A percentile compares a stretch with the other conserved stretches of the same genome.
Evolutionary conservation across 768 basidiomycete genomes (phyloP).

Genomic region (Phlegmacium glaucopus): DNA sequence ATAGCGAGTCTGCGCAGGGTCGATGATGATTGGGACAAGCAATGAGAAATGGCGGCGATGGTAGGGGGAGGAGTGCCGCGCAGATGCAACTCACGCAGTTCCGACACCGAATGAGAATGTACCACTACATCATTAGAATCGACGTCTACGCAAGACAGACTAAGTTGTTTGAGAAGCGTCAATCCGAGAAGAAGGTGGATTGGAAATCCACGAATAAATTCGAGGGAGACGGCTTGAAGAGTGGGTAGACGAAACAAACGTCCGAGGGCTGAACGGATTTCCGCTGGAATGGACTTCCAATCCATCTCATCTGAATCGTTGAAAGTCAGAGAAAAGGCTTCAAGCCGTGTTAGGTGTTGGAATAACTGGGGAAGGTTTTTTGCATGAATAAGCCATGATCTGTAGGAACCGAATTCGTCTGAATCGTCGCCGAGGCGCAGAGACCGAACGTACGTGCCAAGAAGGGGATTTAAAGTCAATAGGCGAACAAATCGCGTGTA

Average conservation of each 20-base stretch:
- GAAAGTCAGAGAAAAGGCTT: conserved; percentile 17
- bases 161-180: conserved; percentile 5
- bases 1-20: conserved; percentile 13
- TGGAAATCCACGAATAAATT: conserved; percentile 16
- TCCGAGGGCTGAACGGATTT: conserved; percentile 7
- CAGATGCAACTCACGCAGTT: conserved; percentile 10
- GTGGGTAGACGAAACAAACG: conserved; percentile 8
- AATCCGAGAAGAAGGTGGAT: conserved; percentile 7
- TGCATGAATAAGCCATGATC: conserved; percentile 8
- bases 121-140: not conserved
- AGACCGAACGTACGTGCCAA: conserved; percentile 17
- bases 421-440: conserved; percentile 17
- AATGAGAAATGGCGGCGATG: conserved; percentile 9
- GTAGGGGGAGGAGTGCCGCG: conserved; percentile 15
- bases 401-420: conserved; percentile 6
- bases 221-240: conserved; percentile 14
- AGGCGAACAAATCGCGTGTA: conserved; percentile 17
- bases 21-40: not conserved
- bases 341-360: conserved; percentile 10
- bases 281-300: conserved; percentile 11
- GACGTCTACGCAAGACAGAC: conserved; percentile 19
- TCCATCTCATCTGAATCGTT: conserved; percentile 13
- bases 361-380: conserved; percentile 13
- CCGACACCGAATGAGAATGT: not conserved
- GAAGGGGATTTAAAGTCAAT: conserved; percentile 10